A percentile compares a stretch with the other conserved stretches of the same genome.
Conservation (phyloP, 1,284 basidiomycete genomes). For the Ganoderma lucidum region DNA sequence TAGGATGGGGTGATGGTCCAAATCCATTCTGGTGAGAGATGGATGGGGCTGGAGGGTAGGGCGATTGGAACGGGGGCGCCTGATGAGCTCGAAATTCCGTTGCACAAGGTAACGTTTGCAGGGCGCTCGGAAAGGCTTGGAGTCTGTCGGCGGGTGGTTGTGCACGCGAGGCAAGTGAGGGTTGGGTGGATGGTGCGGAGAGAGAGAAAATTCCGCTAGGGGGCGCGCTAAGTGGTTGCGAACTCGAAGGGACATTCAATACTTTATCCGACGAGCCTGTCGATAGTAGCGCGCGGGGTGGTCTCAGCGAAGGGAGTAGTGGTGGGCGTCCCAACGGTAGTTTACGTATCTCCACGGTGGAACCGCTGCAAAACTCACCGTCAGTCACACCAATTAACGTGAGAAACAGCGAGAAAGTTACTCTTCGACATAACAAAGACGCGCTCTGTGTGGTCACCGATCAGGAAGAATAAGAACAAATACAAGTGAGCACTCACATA, state of each 20-base stretch:
- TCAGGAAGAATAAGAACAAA: background rate
- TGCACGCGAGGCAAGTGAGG: background rate
- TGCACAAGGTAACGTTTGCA: background rate
- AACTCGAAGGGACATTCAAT: background rate
- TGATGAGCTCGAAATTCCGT: background rate
- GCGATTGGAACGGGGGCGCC: background rate
- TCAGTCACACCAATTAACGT: background rate
- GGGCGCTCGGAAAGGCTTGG: background rate
- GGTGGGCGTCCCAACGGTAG: background rate
- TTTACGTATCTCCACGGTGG: background rate
- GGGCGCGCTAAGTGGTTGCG: background rate
- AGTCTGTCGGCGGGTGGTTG: background rate
- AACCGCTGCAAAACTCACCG: background rate
- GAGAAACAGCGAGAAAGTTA: background rate
- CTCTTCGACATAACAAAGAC: conserved; percentile 14
- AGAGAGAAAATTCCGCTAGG: background rate
- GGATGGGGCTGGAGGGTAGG: background rate
- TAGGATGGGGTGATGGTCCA: background rate
- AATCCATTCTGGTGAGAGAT: background rate
- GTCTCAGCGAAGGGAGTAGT: background rate
- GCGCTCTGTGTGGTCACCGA: conserved; percentile 12
- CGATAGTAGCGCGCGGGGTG: too few relatives aligned
- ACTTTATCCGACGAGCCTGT: background rate
- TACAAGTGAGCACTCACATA: conserved; percentile 7
- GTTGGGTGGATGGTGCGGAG: background rate